Evolutionary conservation across 805 yeast species (phyloP).

Genomic region (Zygotorulaspora danielsina): DNA sequence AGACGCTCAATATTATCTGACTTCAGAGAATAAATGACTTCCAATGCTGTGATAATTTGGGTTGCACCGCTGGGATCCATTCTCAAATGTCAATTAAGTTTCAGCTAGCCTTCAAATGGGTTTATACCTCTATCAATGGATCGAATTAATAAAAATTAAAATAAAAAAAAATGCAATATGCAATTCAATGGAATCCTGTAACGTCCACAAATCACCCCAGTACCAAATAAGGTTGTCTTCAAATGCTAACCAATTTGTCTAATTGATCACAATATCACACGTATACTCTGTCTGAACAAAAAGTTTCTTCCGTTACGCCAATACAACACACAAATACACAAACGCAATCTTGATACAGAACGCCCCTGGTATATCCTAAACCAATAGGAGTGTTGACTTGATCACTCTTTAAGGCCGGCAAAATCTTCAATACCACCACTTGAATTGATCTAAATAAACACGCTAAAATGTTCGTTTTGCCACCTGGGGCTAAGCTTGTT

Average conservation of each 20-base stretch:
- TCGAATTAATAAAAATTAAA: not conserved
- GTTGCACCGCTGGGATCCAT: constrained; percentile 67
- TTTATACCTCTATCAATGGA: not conserved
- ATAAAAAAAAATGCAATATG: constrained; percentile 3
- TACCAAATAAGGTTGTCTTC: not conserved
- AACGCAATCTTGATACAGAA: not conserved
- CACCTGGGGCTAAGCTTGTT: constrained; percentile 9
- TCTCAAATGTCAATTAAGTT: too few relatives aligned
- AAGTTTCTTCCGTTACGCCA: not conserved
- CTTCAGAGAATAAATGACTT: constrained; percentile 62
- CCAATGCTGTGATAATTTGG: constrained; percentile 75
- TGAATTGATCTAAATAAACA: not conserved
- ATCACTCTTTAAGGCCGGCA: not conserved
- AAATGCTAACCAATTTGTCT: not conserved
- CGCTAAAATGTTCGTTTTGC: constrained; percentile 7
- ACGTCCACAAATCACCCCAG: not conserved
- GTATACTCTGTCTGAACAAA: not conserved
- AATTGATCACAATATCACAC: constrained; percentile 1
- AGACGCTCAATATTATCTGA: constrained; percentile 55
- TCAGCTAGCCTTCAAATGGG: too few relatives aligned
- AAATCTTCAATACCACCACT: not conserved
- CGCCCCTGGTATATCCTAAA: not conserved
- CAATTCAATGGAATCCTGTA: not conserved
- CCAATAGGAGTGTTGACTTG: constrained; percentile 1
- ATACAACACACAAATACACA: not conserved